phyloP scores from a whole-genome alignment of 345 rosid species.

The Kernera saxatilis region DNA sequence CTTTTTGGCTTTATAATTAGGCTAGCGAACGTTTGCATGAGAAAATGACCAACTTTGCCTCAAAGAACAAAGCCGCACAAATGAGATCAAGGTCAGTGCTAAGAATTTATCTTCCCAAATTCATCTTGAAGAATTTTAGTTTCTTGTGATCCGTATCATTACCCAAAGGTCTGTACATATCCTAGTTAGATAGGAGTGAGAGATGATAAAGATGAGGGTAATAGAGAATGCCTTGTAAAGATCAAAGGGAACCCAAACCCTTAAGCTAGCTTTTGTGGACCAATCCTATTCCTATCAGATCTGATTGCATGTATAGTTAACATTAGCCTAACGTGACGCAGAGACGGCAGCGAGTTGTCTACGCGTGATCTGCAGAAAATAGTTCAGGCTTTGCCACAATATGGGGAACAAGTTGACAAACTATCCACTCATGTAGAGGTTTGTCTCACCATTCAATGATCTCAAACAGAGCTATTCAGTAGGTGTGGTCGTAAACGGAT shows the following conservation, averaged over 20 bases:
- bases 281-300: too few species aligned
- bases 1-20: slow-evolving; percentile 37
- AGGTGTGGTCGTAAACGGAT: slow-evolving; percentile 3
- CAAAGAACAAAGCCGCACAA: slow-evolving; percentile 96
- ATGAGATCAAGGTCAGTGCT: slow-evolving; percentile 46
- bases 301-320: slow-evolving; percentile 12
- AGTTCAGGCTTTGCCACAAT: slow-evolving; percentile 91
- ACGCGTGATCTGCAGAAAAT: slow-evolving; percentile 90
- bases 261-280: too few species aligned
- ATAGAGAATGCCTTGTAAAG: too few species aligned
- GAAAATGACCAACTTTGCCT: slow-evolving; percentile 71
- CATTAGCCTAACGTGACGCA: slow-evolving; percentile 23
- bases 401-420: slow-evolving; percentile 75
- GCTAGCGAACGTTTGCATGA: slow-evolving; percentile 93
- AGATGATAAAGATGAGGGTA: too few species aligned
- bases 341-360: slow-evolving; percentile 81
- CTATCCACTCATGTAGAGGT: slow-evolving; percentile 96
- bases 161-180: too few species aligned
- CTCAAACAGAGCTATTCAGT: background rate
- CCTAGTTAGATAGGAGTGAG: too few species aligned
- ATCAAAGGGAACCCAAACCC: too few species aligned
- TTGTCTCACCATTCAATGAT: slow-evolving; percentile 17
- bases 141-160: too few species aligned
- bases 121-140: too few species aligned
- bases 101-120: background rate